phyloP scores from a whole-genome alignment of 2,329 filamentous ascomycete genomes.

The Myrmaecium sp. region DNA sequence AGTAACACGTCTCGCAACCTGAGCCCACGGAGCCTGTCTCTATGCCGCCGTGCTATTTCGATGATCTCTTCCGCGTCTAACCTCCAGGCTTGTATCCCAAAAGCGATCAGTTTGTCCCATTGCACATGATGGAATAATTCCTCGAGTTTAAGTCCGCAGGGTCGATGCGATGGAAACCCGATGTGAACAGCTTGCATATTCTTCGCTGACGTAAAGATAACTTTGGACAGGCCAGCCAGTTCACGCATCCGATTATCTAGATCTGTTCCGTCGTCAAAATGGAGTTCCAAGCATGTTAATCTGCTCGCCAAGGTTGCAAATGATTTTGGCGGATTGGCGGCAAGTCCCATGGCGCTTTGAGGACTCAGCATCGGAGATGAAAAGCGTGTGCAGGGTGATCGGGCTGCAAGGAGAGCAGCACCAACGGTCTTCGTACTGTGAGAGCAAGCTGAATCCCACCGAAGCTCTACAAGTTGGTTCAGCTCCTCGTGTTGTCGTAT shows the following conservation, averaged over 20 bases:
- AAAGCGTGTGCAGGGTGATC: constrained; percentile 41
- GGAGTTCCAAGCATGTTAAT: constrained; percentile 45
- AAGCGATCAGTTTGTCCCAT: constrained; percentile 44
- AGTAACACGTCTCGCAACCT: constrained; percentile 44
- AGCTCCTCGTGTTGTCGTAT: constrained; percentile 31
- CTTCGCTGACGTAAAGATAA: constrained; percentile 40
- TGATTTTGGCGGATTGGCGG: constrained; percentile 28
- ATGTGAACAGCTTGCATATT: constrained; percentile 48
- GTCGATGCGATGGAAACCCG: constrained; percentile 42
- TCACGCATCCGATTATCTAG: constrained; percentile 40
- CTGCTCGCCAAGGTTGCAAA: constrained; percentile 36
- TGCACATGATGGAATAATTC: constrained; percentile 44
- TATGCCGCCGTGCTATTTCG: constrained; percentile 37
- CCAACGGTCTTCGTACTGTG: constrained; percentile 43
- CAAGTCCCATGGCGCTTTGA: constrained; percentile 36
- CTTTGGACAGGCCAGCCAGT: constrained; percentile 39
- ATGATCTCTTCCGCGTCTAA: constrained; percentile 45
- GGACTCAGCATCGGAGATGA: constrained; percentile 46
- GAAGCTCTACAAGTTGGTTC: constrained; percentile 32
- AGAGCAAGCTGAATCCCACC: constrained; percentile 46
- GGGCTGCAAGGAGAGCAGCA: constrained; percentile 37
- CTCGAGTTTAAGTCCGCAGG: constrained; percentile 40
- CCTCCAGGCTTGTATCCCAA: constrained; percentile 50
- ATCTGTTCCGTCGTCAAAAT: constrained; percentile 42
- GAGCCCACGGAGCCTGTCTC: constrained; percentile 39